Evolutionary conservation across 2,329 filamentous ascomycete genomes (phyloP), one percentile per base, ranked within the genome.

Genomic region (Zelopaecilomyces penicillatus): DNA sequence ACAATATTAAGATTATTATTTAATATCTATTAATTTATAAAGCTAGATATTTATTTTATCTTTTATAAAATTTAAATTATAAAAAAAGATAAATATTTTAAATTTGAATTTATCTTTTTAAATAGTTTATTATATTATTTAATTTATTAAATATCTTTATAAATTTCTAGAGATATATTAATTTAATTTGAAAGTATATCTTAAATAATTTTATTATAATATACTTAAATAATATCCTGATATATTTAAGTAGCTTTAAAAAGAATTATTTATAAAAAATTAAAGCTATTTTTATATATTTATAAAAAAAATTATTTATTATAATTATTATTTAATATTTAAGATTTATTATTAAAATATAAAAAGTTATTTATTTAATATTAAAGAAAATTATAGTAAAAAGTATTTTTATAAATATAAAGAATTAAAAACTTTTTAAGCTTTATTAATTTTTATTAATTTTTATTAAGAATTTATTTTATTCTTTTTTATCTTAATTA

Each of bases 41-140:
- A n/a, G n/a, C n/a, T n/a, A n/a, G n/a, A 39, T 32, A 30, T 30
- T 39, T 31, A 39, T 43, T 11, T 43, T 12, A 43, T 29, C 38
- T 6, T 30, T 28, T 29, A 38, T 30, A 43, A 26, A 34, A 32
- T 33, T 42, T 33, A 5, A 19, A 37, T 12, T 19, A 38, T 38
- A 5, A 38, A 5, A 28, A 11, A 35, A 35, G 4, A 11, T 35
- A 35, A 35, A 35, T 7, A 33, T 33, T 7, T n/a, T 33, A 33
- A 33, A 33, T 33, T 33, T 7, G n/a, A 33, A 33, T 7, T n/a
- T 11, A 37, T 37, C 10, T 37, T 11, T 37, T 37, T 37, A 37
- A 11, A 37, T 9, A 37, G 35, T 37, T 37, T 37, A 11, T 37
- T 37, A 11, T 37, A 37, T 37, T n/a, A n/a, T n/a, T n/a, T n/a